A percentile compares a stretch with the other conserved stretches of the same genome.
phyloP scores from a whole-genome alignment of 208 protist genomes.

The Crithidia expoeki region DNA sequence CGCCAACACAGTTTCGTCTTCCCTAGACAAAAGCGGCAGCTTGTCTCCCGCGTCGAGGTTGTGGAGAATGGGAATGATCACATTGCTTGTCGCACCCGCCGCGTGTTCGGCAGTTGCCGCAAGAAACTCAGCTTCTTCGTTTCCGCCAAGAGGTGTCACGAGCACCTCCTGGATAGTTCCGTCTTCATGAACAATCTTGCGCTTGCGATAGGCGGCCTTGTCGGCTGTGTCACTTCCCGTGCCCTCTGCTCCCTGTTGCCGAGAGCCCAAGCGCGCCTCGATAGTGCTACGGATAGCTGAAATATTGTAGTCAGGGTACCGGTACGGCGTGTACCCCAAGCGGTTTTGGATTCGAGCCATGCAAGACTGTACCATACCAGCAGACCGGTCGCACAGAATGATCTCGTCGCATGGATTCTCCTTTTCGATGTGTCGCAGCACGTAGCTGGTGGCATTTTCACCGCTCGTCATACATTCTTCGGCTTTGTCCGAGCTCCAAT shows the following conservation, averaged over 20 bases:
- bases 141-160: constrained; percentile 41
- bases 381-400: constrained; percentile 76
- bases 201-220: constrained; percentile 29
- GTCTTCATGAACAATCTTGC: constrained; percentile 59
- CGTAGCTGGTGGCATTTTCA: constrained; percentile 33
- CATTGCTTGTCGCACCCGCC: not conserved
- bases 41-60: constrained; percentile 44
- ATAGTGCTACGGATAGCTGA: constrained; percentile 37
- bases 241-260: not conserved
- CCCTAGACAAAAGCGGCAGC: constrained; percentile 50
- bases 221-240: constrained; percentile 10
- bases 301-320: constrained; percentile 82
- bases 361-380: constrained; percentile 76
- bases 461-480: not conserved
- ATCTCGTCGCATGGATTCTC: constrained; percentile 61
- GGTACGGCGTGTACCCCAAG: constrained; percentile 73
- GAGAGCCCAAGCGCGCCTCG: constrained; percentile 23
- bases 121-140: constrained; percentile 40
- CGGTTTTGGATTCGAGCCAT: constrained; percentile 53
- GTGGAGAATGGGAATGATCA: constrained; percentile 58
- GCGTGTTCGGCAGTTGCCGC: constrained; percentile 10
- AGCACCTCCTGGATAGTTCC: constrained; percentile 58
- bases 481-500: not conserved
- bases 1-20: constrained; percentile 38
- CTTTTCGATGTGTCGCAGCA: constrained; percentile 43